These are phyloP conservation scores for Fusarium chlamydosporum DNA, from an alignment of 2,329 filamentous ascomycete species.

Conservation along the genomic window DNA sequence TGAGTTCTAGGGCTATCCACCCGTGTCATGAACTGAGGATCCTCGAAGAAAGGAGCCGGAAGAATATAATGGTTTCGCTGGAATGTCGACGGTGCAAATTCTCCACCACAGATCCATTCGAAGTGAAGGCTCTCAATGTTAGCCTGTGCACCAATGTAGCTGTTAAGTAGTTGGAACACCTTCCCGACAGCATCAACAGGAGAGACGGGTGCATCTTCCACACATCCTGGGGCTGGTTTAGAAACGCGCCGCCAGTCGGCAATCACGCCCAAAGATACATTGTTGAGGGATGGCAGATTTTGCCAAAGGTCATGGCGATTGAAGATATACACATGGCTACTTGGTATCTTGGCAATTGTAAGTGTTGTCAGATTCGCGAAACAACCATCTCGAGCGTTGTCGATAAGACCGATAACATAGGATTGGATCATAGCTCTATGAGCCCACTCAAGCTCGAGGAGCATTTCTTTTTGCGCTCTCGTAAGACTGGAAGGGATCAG, in stretches of 20 bases:
- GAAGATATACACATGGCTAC: slow-evolving; percentile 69
- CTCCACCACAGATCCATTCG: slow-evolving; percentile 77
- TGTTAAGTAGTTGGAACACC: slow-evolving; percentile 67
- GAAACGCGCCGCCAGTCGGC: slow-evolving; percentile 75
- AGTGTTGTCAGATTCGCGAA: slow-evolving; percentile 71
- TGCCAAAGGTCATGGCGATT: slow-evolving; percentile 73
- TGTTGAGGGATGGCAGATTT: slow-evolving; percentile 66
- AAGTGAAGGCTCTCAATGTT: slow-evolving; percentile 72
- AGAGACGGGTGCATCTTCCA: slow-evolving; percentile 63
- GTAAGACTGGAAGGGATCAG: slow-evolving; percentile 71
- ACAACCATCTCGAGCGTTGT: slow-evolving; percentile 63
- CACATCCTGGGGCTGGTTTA: slow-evolving; percentile 65
- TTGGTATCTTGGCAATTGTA: slow-evolving; percentile 75
- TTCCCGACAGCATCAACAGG: slow-evolving; percentile 66
- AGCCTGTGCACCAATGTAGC: slow-evolving; percentile 62
- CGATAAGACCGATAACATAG: slow-evolving; percentile 74
- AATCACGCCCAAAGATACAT: slow-evolving; percentile 71
- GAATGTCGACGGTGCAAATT: slow-evolving; percentile 72
- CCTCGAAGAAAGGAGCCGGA: slow-evolving; percentile 69
- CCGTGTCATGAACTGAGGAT: slow-evolving; percentile 51
- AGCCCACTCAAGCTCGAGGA: slow-evolving; percentile 77
- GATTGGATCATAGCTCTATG: slow-evolving; percentile 77
- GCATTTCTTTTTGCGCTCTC: slow-evolving; percentile 75
- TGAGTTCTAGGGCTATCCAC: slow-evolving; percentile 52
- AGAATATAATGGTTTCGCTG: slow-evolving; percentile 74